Evolutionary conservation across 495 filamentous ascomycete genomes (phyloP).

Genomic region (Tuber borchii): DNA sequence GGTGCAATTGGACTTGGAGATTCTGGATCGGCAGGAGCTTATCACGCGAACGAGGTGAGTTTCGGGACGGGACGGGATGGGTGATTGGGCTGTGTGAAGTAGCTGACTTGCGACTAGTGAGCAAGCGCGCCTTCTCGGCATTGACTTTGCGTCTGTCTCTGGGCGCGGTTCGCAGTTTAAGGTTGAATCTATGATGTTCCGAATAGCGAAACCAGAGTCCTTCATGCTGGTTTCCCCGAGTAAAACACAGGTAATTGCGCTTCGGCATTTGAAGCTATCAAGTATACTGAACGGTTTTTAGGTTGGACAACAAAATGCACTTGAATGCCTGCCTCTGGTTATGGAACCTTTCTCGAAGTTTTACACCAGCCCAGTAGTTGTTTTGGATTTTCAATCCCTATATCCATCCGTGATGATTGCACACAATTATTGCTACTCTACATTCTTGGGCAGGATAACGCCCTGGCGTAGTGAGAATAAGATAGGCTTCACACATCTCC

Average conservation of each 20-base stretch:
- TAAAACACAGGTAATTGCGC: slow-evolving; percentile 57
- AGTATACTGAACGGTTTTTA: slow-evolving; percentile 1
- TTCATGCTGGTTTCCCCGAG: slow-evolving; percentile 85
- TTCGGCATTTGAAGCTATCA: neutral
- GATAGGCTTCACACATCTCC: slow-evolving; percentile 85
- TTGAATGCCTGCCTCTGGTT: slow-evolving; percentile 89
- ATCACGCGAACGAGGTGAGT: slow-evolving; percentile 64
- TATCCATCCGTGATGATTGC: slow-evolving; percentile 99
- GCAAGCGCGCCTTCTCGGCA: slow-evolving; percentile 83
- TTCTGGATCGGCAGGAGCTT: slow-evolving; percentile 84
- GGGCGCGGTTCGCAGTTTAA: slow-evolving; percentile 94
- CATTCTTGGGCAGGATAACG: slow-evolving; percentile 77
- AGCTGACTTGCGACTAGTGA: slow-evolving; percentile 50
- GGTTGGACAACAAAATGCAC: slow-evolving; percentile 85
- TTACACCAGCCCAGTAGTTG: slow-evolving; percentile 80
- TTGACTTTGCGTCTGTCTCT: slow-evolving; percentile 95
- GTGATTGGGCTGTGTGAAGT: neutral
- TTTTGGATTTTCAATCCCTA: slow-evolving; percentile 91
- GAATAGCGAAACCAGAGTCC: slow-evolving; percentile 95
- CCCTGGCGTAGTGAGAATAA: slow-evolving; percentile 87
- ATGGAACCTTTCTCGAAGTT: slow-evolving; percentile 98
- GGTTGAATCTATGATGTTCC: slow-evolving; percentile 96
- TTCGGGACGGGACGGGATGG: neutral
- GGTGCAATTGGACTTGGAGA: slow-evolving; percentile 78
- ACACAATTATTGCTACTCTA: slow-evolving; percentile 99